Conservation (phyloP, 805 yeast species). For the Pichia deserticola region DNA sequence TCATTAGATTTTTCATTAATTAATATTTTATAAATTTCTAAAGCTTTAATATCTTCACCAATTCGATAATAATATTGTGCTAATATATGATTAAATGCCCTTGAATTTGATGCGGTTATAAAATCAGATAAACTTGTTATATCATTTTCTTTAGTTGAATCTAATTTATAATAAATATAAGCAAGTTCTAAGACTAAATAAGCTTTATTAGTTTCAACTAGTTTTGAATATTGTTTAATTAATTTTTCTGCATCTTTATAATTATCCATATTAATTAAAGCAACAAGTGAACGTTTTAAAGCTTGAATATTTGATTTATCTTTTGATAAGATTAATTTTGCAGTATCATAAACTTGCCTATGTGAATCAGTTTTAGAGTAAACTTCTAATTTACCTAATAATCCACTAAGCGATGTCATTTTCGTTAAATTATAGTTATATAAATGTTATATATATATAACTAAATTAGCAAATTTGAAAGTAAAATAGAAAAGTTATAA, state of each 20-base stretch:
- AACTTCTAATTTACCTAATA: conserved; percentile 31
- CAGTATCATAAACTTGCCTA: conserved; percentile 26
- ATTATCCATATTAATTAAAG: conserved; percentile 53
- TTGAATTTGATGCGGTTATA: conserved; percentile 4
- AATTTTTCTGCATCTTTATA: conserved; percentile 40
- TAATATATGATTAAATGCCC: conserved; percentile 41
- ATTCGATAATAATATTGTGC: conserved; percentile 47
- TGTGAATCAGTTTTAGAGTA: conserved; percentile 31
- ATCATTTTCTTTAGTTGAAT: conserved; percentile 24
- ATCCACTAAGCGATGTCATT: conserved; percentile 16
- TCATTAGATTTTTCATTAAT: conserved; percentile 23
- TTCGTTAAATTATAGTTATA: background rate
- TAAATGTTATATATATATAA: background rate
- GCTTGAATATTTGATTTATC: conserved; percentile 26
- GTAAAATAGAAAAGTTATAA: too few species aligned
- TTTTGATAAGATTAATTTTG: conserved; percentile 22
- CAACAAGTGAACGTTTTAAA: conserved; percentile 39
- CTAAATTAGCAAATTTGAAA: background rate
- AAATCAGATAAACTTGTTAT: background rate
- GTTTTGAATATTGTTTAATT: conserved; percentile 2
- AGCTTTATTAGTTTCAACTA: conserved; percentile 1
- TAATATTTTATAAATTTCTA: conserved; percentile 34
- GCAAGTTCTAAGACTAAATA: conserved; percentile 42
- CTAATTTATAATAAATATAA: conserved; percentile 51
- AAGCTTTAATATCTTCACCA: conserved; percentile 41